These are phyloP conservation scores for Globisporangium spiculum DNA, from an alignment of 352 stramenopile species.

Conservation along the genomic window DNA sequence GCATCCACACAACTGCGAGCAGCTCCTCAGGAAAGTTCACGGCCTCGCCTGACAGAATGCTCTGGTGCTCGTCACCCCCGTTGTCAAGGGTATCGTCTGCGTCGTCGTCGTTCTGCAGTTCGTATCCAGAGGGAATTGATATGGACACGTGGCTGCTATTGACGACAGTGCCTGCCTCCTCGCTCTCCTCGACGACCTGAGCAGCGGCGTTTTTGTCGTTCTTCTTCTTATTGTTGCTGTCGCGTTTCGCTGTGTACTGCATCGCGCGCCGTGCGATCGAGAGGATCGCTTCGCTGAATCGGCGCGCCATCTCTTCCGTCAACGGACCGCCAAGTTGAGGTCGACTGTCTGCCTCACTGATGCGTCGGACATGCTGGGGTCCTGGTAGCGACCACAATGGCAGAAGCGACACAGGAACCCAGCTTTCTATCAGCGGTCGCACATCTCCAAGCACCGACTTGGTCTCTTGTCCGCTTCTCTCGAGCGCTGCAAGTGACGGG, in stretches of 20 bases:
- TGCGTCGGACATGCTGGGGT: constrained; percentile 25
- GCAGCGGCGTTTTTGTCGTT: constrained; percentile 15
- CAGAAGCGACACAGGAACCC: constrained; percentile 13
- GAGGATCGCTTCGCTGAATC: constrained; percentile 64
- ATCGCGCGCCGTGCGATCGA: constrained; percentile 63
- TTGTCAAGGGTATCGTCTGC: constrained; percentile 4
- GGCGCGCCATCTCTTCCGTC: constrained; percentile 53
- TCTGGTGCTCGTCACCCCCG: constrained; percentile 8
- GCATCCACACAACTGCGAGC: constrained; percentile 80
- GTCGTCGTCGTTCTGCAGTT: constrained; percentile 13
- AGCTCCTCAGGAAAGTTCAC: constrained; percentile 60
- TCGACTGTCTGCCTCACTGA: constrained; percentile 55
- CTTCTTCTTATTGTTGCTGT: constrained; percentile 12
- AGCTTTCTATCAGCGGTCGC: not conserved
- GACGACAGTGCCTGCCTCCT: not conserved
- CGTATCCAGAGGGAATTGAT: constrained; percentile 3
- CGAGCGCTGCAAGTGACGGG: constrained; percentile 9
- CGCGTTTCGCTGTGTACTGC: constrained; percentile 36
- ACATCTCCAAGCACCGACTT: constrained; percentile 12
- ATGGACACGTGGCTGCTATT: constrained; percentile 17
- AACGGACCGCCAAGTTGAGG: constrained; percentile 52
- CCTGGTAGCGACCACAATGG: constrained; percentile 11
- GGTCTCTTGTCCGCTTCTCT: constrained; percentile 3
- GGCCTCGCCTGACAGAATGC: constrained; percentile 21
- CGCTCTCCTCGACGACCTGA: constrained; percentile 18